phyloP scores from a whole-genome alignment of 2,329 filamentous ascomycete genomes.

The Myriosclerotinia duriaeana region DNA sequence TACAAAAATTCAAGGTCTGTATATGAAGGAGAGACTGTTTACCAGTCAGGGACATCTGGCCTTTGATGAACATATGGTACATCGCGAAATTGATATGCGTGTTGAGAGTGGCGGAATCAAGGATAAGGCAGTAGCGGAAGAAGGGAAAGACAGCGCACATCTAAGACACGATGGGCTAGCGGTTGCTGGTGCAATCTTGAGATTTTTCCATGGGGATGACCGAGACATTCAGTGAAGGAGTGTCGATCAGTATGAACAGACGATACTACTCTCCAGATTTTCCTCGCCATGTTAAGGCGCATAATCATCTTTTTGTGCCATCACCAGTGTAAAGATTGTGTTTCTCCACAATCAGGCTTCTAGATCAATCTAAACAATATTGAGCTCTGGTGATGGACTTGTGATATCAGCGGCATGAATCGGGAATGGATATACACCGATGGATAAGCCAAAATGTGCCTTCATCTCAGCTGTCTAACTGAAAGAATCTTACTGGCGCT shows the following conservation, averaged over 20 bases:
- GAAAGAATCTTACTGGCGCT: background rate
- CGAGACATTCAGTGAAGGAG: conserved; percentile 21
- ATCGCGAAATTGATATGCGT: conserved; percentile 63
- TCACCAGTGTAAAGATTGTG: background rate
- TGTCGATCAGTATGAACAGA: background rate
- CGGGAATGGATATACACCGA: background rate
- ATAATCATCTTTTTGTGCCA: background rate
- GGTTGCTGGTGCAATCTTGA: conserved; percentile 71
- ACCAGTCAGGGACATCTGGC: conserved; percentile 86
- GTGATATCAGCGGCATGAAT: conserved; percentile 4
- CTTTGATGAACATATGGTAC: conserved; percentile 67
- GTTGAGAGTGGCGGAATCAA: conserved; percentile 70
- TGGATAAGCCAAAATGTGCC: background rate
- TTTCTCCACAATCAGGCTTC: background rate
- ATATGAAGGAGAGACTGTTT: conserved; percentile 63
- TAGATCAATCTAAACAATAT: background rate
- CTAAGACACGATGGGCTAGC: conserved; percentile 74
- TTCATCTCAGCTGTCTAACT: background rate
- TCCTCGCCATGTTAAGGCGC: too few relatives aligned
- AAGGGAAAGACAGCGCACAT: conserved; percentile 64
- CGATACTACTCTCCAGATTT: too few relatives aligned
- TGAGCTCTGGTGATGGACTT: background rate
- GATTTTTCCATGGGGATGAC: conserved; percentile 54
- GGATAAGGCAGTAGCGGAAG: conserved; percentile 65
- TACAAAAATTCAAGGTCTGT: conserved; percentile 78